phyloP scores from a whole-genome alignment of 2,329 filamentous ascomycete genomes.

The Colletotrichum acutatum region DNA sequence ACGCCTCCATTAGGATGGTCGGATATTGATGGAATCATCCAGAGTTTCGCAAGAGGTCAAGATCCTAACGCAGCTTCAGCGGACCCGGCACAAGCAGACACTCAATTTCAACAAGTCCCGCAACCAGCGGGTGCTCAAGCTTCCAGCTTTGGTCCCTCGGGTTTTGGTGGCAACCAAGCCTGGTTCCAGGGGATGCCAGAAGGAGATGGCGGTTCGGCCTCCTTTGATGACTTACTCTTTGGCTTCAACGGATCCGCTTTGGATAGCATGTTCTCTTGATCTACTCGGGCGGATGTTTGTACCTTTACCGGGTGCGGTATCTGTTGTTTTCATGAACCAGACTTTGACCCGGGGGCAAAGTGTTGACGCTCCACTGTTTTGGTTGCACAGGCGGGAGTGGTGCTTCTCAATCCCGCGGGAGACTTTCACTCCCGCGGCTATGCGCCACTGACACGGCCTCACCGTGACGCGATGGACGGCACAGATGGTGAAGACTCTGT shows the following conservation, averaged over 20 bases:
- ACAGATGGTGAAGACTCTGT: not conserved
- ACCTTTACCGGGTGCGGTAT: no score
- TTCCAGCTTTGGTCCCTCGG: not conserved
- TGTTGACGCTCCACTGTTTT: not conserved
- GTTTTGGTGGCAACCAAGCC: not conserved
- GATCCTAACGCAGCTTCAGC: slow-evolving; percentile 20
- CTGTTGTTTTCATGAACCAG: not conserved
- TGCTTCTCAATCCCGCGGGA: slow-evolving; percentile 3
- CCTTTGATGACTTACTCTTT: slow-evolving; percentile 44
- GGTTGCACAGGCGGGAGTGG: not conserved
- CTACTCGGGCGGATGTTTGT: not conserved
- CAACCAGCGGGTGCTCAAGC: not conserved
- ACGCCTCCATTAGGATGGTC: slow-evolving; percentile 40
- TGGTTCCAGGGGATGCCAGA: slow-evolving; percentile 13
- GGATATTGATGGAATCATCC: slow-evolving; percentile 50
- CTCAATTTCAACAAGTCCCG: not conserved
- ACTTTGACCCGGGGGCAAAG: not conserved
- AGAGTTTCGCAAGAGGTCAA: slow-evolving; percentile 44
- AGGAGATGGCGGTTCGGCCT: slow-evolving; percentile 28
- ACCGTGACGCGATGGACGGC: not conserved
- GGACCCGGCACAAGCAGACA: slow-evolving; percentile 3
- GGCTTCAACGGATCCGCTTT: slow-evolving; percentile 45
- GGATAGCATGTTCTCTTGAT: slow-evolving; percentile 39
- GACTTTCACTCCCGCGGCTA: slow-evolving; percentile 19
- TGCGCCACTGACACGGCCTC: not conserved